phyloP scores from a whole-genome alignment of 352 stramenopile species.

The Pythium phragmiticola region DNA sequence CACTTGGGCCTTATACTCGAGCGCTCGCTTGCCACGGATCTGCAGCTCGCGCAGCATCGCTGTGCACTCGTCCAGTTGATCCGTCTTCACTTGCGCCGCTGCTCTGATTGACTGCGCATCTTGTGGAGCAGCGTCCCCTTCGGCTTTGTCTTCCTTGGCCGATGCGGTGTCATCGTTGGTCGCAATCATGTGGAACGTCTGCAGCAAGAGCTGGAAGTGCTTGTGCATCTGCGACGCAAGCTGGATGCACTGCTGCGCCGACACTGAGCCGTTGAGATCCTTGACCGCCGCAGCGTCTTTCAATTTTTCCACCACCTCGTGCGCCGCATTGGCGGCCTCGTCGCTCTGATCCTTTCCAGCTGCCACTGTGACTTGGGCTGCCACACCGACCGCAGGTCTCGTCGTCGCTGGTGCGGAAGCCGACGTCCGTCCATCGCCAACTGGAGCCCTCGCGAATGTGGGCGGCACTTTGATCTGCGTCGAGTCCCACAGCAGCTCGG shows the following conservation, averaged over 20 bases:
- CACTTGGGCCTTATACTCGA: slow-evolving; percentile 61
- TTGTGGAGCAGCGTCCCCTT: neutral
- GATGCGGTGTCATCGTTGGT: neutral
- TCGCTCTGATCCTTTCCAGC: neutral
- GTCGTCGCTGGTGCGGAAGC: neutral
- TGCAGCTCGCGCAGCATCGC: slow-evolving; percentile 72
- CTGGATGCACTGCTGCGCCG: slow-evolving; percentile 73
- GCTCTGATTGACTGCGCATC: neutral
- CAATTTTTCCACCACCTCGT: neutral
- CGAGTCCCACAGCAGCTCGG: slow-evolving; percentile 79
- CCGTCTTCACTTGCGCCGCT: slow-evolving; percentile 6
- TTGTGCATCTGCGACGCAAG: slow-evolving; percentile 88
- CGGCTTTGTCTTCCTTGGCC: slow-evolving; percentile 2
- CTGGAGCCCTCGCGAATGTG: slow-evolving; percentile 11
- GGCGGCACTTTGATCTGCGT: slow-evolving; percentile 56
- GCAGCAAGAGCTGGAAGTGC: slow-evolving; percentile 76
- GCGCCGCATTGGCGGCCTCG: neutral
- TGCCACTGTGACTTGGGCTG: neutral
- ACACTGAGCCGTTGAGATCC: slow-evolving; percentile 40
- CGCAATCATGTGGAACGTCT: slow-evolving; percentile 62
- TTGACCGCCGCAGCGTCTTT: slow-evolving; percentile 16
- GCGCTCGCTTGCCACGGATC: slow-evolving; percentile 54
- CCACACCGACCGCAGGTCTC: neutral
- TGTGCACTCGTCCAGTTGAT: slow-evolving; percentile 36
- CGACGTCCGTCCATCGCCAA: neutral